Conservation (phyloP, 495 filamentous ascomycete genomes). For the Thozetella sp. region DNA sequence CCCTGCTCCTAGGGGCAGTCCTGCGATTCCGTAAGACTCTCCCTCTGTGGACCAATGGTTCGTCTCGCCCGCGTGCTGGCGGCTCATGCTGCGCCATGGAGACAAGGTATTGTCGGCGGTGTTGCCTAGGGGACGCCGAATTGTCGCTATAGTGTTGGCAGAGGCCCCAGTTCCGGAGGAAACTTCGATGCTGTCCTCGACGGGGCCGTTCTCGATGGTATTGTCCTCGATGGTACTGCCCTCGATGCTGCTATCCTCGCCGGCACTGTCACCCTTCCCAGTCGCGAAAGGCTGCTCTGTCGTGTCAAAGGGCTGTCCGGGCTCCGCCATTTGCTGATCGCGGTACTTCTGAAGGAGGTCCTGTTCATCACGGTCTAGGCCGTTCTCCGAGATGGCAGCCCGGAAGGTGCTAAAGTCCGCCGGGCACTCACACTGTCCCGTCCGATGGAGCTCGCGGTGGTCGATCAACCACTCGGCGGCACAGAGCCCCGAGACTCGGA, state of each 20-base stretch:
- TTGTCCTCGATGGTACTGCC: neutral
- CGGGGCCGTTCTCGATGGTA: too few relatives aligned
- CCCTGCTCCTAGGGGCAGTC: constrained; percentile 41
- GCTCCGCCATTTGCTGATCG: too few relatives aligned
- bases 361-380: constrained; percentile 10
- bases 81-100: neutral
- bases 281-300: constrained; percentile 4
- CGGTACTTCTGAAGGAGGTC: constrained; percentile 11
- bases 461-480: constrained; percentile 42
- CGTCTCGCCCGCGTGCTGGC: neutral
- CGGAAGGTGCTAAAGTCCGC: constrained; percentile 24
- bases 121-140: neutral
- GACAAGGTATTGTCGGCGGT: neutral
- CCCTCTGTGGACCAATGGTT: neutral
- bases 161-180: too few relatives aligned
- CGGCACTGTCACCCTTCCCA: neutral
- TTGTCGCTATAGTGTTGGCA: too few relatives aligned
- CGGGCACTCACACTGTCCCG: constrained; percentile 30
- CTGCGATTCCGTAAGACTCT: constrained; percentile 4
- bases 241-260: neutral
- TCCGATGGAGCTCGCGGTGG: constrained; percentile 32
- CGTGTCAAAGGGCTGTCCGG: constrained; percentile 8
- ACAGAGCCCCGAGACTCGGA: constrained; percentile 33
- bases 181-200: too few relatives aligned
- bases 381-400: constrained; percentile 11